Percentiles rank a stretch among this genome's conserved stretches.
These are phyloP conservation scores for Globisporangium echinulatum DNA, from an alignment of 352 stramenopile species.

Conservation along the genomic window DNA sequence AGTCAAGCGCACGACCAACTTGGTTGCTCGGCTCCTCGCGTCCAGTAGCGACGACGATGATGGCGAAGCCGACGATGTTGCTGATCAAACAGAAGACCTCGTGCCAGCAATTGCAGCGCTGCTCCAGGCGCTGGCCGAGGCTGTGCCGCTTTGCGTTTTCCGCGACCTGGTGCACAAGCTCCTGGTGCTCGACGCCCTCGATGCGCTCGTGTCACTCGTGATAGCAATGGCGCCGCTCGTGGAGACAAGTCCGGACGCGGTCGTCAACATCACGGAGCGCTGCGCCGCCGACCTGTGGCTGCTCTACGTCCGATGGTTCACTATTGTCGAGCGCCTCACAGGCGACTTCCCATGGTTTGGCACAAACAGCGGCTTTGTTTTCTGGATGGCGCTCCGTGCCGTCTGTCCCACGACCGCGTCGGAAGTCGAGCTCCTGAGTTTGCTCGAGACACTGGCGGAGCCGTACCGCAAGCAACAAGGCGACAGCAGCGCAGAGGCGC, in stretches of 20 bases:
- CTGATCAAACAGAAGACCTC: background rate
- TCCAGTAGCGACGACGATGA: background rate
- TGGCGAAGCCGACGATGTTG: too few species aligned
- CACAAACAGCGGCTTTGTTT: background rate
- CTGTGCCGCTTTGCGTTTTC: background rate
- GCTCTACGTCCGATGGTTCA: slow-evolving; percentile 2
- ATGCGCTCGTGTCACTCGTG: background rate
- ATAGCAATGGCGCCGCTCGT: background rate
- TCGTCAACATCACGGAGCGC: slow-evolving; percentile 1
- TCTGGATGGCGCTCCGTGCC: background rate
- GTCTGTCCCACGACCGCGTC: background rate
- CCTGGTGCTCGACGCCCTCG: background rate
- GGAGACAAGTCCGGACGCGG: background rate
- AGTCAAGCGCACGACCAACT: background rate
- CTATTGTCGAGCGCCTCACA: background rate
- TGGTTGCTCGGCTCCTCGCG: background rate
- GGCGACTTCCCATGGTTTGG: background rate
- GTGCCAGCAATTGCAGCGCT: background rate
- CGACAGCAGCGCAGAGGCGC: background rate
- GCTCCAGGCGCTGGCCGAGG: background rate
- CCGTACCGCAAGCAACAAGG: background rate
- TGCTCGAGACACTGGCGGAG: background rate
- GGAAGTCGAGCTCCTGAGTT: background rate
- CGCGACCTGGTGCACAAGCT: background rate
- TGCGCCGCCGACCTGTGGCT: background rate